Evolutionary conservation across 2,329 filamentous ascomycete genomes (phyloP).

Genomic region (Biscogniauxia marginata): DNA sequence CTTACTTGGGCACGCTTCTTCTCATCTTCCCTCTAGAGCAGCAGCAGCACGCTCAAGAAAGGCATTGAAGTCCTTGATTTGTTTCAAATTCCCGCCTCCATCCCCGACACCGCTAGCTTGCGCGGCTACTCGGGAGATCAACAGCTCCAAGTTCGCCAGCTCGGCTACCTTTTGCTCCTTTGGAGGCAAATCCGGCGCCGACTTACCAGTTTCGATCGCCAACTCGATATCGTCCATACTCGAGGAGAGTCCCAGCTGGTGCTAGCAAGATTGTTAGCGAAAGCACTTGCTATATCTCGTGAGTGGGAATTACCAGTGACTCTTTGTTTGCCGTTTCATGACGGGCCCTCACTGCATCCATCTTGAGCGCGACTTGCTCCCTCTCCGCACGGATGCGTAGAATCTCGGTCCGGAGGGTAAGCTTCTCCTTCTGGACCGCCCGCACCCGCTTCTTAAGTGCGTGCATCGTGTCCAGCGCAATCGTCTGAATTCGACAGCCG

Average conservation of each 20-base stretch:
- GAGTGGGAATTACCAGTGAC: slow-evolving; percentile 44
- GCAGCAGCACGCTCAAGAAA: slow-evolving; percentile 61
- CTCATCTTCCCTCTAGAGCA: slow-evolving; percentile 48
- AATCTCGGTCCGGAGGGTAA: slow-evolving; percentile 59
- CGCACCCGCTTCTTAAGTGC: slow-evolving; percentile 57
- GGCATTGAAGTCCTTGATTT: slow-evolving; percentile 61
- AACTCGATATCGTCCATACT: slow-evolving; percentile 63
- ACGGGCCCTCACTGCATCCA: slow-evolving; percentile 60
- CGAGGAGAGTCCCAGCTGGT: slow-evolving; percentile 54
- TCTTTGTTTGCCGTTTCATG: slow-evolving; percentile 56
- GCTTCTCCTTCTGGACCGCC: slow-evolving; percentile 56
- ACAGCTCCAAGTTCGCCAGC: slow-evolving; percentile 56
- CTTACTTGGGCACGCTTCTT: no score
- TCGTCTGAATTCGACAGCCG: slow-evolving; percentile 41
- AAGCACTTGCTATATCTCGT: neutral
- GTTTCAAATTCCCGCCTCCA: slow-evolving; percentile 52
- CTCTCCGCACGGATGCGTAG: slow-evolving; percentile 57
- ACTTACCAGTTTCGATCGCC: slow-evolving; percentile 50
- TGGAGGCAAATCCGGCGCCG: slow-evolving; percentile 45
- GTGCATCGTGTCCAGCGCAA: slow-evolving; percentile 58
- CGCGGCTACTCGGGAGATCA: slow-evolving; percentile 53
- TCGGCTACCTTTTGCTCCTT: slow-evolving; percentile 49
- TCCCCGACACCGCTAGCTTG: slow-evolving; percentile 50
- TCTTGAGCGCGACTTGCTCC: slow-evolving; percentile 60
- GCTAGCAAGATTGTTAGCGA: slow-evolving; percentile 26